Base-by-base conservation (phyloP, 306 rosid genomes). In the Mucuna pruriens region DNA sequence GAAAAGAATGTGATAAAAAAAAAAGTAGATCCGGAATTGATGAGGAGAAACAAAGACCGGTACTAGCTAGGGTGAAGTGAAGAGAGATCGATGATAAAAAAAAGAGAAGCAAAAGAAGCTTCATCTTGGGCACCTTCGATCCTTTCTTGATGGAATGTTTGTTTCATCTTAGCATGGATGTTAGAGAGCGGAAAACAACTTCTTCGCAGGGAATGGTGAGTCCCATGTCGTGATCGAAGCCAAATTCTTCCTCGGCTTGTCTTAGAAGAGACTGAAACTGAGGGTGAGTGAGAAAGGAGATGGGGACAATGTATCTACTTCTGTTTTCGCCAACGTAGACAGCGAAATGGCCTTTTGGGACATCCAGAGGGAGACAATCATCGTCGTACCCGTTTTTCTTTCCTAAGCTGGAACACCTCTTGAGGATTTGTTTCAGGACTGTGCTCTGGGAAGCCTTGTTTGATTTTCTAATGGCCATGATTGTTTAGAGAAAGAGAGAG, bases 121-220 rank as follows among this genome's bases (percentile, higher is more conserved):
- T 88, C 93, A 66, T 86, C 94, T 90, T 85, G 81, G 81, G 45
- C 78, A 86, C n/a, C 71, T 17, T 64, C n/a, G 69, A 55, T 55
- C 62, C 7, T 75, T 85, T 78, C 84, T 71, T 71, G 76, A 63
- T 49, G 70, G 60, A 60, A 74, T 3, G 31, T 29, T 29, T 29
- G 2, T 29, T 29, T 89, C 88, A 90, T 85, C 92, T 72, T 49
- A 93, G 86, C 90, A 81, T 87, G 54, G 98, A 93, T 13, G 99
- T 90, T 52, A 95, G 82, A 62, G 99, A 91, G 26, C 80, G 89
- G 61, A 95, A 95, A 75, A 91, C 96, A 40, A 86, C 92, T 84
- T 95, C 99, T 82, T 93, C 91, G 36, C 99, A 95, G 34, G 99
- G 99, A 74, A 95, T 93, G 0, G 97, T 90, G 86, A 93, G 92